phyloP scores from a whole-genome alignment of 371 early-diverging fungal species.

The Synchytrium microbalum region DNA sequence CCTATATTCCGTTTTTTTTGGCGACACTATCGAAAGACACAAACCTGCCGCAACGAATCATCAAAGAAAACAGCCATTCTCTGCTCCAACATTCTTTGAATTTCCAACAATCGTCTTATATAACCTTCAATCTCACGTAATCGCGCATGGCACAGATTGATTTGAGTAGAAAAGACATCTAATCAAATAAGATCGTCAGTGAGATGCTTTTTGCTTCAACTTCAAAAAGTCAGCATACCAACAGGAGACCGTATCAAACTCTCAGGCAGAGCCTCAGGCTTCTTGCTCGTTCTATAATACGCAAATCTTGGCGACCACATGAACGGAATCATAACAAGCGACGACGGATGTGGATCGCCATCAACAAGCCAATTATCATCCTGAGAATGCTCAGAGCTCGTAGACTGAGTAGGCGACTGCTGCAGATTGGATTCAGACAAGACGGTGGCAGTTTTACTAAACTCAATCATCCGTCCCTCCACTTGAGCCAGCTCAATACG shows the following conservation, averaged over 20 bases:
- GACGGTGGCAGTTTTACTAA: not conserved
- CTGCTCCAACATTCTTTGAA: conserved; percentile 29
- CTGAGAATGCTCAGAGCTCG: not conserved
- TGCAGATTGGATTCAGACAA: not conserved
- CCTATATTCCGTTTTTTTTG: not conserved
- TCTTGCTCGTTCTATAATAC: conserved; percentile 50
- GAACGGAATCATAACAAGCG: conserved; percentile 48
- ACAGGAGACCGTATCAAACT: conserved; percentile 40
- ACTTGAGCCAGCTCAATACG: conserved; percentile 29
- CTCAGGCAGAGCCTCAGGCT: conserved; percentile 32
- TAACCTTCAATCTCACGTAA: conserved; percentile 49
- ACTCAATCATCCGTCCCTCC: conserved; percentile 27
- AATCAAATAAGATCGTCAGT: not conserved
- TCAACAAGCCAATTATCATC: conserved; percentile 15
- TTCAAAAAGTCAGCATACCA: conserved; percentile 26
- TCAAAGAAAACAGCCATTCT: conserved; percentile 31
- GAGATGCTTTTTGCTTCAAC: not conserved
- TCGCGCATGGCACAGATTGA: conserved; percentile 42
- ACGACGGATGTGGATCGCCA: conserved; percentile 26
- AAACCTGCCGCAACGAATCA: conserved; percentile 24
- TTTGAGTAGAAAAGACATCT: conserved; percentile 53
- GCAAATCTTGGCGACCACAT: conserved; percentile 52
- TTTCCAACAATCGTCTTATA: conserved; percentile 40
- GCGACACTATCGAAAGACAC: conserved; percentile 4
- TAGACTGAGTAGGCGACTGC: not conserved